Evolutionary conservation across 176 grass and related monocot species (phyloP).

Genomic region (Oryza australiensis): DNA sequence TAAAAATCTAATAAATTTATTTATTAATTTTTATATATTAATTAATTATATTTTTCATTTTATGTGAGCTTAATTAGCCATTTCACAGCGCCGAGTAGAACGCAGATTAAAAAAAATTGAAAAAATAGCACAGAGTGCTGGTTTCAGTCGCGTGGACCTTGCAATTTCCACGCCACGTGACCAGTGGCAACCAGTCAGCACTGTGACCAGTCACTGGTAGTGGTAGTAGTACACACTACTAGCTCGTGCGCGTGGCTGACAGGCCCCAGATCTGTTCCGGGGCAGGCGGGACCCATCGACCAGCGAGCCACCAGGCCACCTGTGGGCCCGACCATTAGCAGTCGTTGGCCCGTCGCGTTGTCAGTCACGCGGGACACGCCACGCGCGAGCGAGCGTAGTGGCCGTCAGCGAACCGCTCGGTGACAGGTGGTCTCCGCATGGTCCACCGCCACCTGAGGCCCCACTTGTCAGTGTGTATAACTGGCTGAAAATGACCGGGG

Average conservation of each 20-base stretch:
- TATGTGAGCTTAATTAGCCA: too few relatives aligned
- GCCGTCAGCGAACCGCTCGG: rapidly evolving
- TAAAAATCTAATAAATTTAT: too few relatives aligned
- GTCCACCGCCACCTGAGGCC: rapidly evolving
- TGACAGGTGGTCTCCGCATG: neutral
- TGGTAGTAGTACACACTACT: too few relatives aligned
- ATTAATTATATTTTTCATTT: too few relatives aligned
- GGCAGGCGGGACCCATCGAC: rapidly evolving
- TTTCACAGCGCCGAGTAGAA: too few relatives aligned
- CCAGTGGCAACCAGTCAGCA: neutral
- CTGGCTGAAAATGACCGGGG: rapidly evolving
- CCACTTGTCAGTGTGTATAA: neutral
- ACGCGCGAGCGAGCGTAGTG: neutral
- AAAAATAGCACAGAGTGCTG: neutral
- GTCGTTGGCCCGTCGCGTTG: neutral
- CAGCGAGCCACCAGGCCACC: neutral
- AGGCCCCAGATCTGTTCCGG: neutral
- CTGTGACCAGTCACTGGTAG: neutral
- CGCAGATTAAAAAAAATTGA: too few relatives aligned
- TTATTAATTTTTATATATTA: too few relatives aligned
- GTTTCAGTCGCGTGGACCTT: neutral
- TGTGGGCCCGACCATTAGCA: neutral
- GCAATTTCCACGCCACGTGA: neutral
- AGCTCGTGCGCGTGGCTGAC: neutral
- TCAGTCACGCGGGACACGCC: neutral